phyloP scores from a whole-genome alignment of 345 rosid species.

The Brassica napus region DNA sequence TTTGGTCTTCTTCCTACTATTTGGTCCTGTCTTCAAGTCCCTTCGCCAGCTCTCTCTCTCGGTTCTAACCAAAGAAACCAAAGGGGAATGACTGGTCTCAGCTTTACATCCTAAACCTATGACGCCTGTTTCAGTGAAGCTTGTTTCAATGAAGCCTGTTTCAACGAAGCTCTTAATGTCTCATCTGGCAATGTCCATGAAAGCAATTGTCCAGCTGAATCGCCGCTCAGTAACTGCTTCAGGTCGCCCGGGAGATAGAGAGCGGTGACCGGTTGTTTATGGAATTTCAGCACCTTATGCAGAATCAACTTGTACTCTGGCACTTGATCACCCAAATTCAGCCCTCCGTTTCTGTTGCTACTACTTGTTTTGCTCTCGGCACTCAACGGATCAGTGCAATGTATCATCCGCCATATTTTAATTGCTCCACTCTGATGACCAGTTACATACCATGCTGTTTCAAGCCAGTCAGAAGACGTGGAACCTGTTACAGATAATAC shows the following conservation, averaged over 20 bases:
- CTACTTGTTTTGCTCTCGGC: constrained; percentile 50
- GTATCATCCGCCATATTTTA: constrained; percentile 96
- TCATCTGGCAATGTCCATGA: constrained; percentile 98
- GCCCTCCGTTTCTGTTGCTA: constrained; percentile 51
- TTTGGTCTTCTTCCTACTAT: constrained; percentile 34
- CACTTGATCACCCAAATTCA: constrained; percentile 58
- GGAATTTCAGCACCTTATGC: constrained; percentile 80
- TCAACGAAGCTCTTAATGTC: constrained; percentile 60
- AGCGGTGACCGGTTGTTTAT: constrained; percentile 86
- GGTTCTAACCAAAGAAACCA: constrained; percentile 28
- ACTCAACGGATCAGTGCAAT: constrained; percentile 59
- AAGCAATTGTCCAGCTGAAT: constrained; percentile 76
- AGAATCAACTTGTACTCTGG: constrained; percentile 88
- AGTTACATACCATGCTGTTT: constrained; percentile 89
- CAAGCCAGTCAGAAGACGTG: constrained; percentile 87
- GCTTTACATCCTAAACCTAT: constrained; percentile 27
- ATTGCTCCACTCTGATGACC: constrained; percentile 99
- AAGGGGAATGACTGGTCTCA: constrained; percentile 30
- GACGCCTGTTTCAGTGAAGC: constrained; percentile 36
- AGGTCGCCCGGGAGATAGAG: constrained; percentile 73
- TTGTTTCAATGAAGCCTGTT: constrained; percentile 44
- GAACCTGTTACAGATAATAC: constrained; percentile 86
- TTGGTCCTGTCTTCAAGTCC: constrained; percentile 26
- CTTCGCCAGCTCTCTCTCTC: constrained; percentile 39
- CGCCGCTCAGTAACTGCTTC: constrained; percentile 95